Base-by-base conservation (phyloP, 306 rosid genomes). In the Potentilla sterilis region DNA sequence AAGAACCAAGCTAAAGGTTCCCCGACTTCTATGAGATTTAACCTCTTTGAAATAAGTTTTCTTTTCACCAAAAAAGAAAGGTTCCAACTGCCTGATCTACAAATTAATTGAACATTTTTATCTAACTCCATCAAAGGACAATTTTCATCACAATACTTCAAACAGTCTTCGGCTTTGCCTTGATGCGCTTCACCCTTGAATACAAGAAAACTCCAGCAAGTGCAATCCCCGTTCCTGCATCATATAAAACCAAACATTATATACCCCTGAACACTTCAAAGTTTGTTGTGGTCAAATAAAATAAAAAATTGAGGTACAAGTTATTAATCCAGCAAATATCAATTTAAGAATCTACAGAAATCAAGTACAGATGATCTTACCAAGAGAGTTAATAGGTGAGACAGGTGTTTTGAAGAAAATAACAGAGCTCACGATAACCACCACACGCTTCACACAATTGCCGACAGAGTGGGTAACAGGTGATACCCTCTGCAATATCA, bases 391-490 rank as follows among this genome's bases (percentile, higher is more conserved):
- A 74, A 96, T 85, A 5, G 87, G 86, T 32, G 97, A 82, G 66
- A 96, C 99, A 0, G 98, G 91, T 72, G 99, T 88, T 81, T 79
- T 86, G 89, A 96, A 96, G 88, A 96, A 90, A 82, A 96, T 75
- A 78, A 96, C 96, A 69, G 99, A 83, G 96, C 99, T 96, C 73
- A 89, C 92, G 1, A 96, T 90, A 70, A 96, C 99, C 81, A 89
- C 97, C 70, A 96, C 99, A 38, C 99, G 85, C 88, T 96, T 96
- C 84, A 92, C 87, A 78, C 98, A 92, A 72, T 96, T 96, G 37
- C 91, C 97, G 0, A 92, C 99, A 0, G 99, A 96, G 83, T 90
- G 99, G 15, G 97, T 90, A 70, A 96, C 98, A 65, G 99, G 99
- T 49, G 99, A 96, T 75, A 96, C 99, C 83, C 96, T 89, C 79